A percentile compares a stretch with the other conserved stretches of the same genome.
These are phyloP conservation scores for Aspergillus olivimuriae DNA, from an alignment of 495 filamentous ascomycete genomes.

Conservation along the genomic window DNA sequence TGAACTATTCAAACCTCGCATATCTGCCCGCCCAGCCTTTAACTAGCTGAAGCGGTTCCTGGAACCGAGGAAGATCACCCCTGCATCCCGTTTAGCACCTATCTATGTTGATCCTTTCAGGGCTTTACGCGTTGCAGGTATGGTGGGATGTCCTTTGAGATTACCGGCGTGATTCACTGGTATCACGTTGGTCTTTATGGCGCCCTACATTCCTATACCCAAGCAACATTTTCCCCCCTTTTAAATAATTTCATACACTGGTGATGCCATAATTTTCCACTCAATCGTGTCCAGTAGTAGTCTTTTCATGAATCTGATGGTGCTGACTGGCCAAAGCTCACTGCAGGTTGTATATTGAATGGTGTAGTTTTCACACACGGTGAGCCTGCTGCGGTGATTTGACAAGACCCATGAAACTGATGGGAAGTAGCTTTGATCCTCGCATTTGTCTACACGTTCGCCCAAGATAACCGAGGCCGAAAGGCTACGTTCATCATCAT, in stretches of 20 bases:
- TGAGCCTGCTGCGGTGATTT: conserved; percentile 21
- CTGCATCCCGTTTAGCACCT: conserved; percentile 61
- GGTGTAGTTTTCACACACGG: conserved; percentile 49
- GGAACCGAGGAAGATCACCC: conserved; percentile 95
- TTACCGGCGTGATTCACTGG: conserved; percentile 57
- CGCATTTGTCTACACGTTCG: conserved; percentile 72
- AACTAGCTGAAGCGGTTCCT: conserved; percentile 94
- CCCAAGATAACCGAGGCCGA: conserved; percentile 71
- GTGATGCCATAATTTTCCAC: conserved; percentile 10
- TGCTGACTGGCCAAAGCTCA: conserved; percentile 43
- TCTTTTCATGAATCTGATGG: conserved; percentile 1
- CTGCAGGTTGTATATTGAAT: conserved; percentile 45
- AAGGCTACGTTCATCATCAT: conserved; percentile 69
- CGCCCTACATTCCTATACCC: conserved; percentile 71
- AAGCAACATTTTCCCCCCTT: conserved; percentile 15
- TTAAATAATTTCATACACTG: conserved; percentile 15
- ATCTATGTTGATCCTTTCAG: conserved; percentile 69
- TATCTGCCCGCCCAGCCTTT: conserved; percentile 92
- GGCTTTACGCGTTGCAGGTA: conserved; percentile 68
- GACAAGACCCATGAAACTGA: conserved; percentile 20
- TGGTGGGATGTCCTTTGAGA: conserved; percentile 90
- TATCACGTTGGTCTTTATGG: conserved; percentile 70
- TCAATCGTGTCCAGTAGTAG: neutral
- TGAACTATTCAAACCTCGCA: conserved; percentile 53
- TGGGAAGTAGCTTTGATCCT: conserved; percentile 59